These are phyloP conservation scores for Lagenidium giganteum DNA, from an alignment of 352 stramenopile genomes.

Conservation along the genomic window DNA sequence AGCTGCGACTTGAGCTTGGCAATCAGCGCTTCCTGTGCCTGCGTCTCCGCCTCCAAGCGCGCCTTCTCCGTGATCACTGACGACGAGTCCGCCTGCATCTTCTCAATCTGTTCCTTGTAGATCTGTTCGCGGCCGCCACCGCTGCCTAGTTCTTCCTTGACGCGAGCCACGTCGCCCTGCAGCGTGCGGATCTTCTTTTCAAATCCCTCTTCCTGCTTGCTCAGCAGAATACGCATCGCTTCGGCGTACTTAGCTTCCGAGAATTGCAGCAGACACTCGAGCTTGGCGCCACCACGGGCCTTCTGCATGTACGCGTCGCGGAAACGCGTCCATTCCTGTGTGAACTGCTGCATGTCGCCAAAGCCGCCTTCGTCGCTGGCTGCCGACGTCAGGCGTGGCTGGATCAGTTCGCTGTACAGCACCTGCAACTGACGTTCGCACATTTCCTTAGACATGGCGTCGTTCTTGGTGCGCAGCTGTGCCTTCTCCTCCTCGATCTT, in stretches of 20 bases:
- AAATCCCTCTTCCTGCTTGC: constrained; percentile 77
- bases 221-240: constrained; percentile 78
- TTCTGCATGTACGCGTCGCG: constrained; percentile 69
- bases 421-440: constrained; percentile 76
- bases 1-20: constrained; percentile 60
- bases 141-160: constrained; percentile 80
- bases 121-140: constrained; percentile 77
- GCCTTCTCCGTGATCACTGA: constrained; percentile 75
- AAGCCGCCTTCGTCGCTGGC: constrained; percentile 50
- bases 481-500: constrained; percentile 72
- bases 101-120: constrained; percentile 85
- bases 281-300: constrained; percentile 63
- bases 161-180: constrained; percentile 64
- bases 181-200: constrained; percentile 81
- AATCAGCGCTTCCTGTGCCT: constrained; percentile 68
- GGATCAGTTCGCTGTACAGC: constrained; percentile 77
- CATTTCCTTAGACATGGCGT: constrained; percentile 60
- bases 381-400: constrained; percentile 58
- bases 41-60: constrained; percentile 51
- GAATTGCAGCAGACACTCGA: constrained; percentile 71
- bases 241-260: constrained; percentile 78
- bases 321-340: constrained; percentile 63
- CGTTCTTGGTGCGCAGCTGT: constrained; percentile 36
- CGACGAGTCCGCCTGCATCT: constrained; percentile 73
- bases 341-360: constrained; percentile 78